Evolutionary conservation across 1,139 yeast species (phyloP).

Genomic region (Komagataea norvegica): DNA sequence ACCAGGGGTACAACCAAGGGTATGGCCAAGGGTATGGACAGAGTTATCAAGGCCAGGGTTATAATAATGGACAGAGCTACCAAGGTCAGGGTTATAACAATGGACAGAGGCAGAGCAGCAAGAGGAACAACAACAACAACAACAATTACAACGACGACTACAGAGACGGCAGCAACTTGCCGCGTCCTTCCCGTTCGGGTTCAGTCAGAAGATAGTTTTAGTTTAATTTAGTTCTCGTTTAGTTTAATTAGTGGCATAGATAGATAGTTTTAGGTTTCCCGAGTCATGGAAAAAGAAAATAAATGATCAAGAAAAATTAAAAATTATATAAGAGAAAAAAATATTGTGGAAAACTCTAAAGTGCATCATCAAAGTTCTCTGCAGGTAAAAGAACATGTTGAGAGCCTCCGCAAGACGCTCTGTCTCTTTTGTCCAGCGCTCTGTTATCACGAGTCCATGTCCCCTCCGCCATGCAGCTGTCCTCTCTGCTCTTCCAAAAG

Average conservation of each 20-base stretch:
- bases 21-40: too few relatives aligned
- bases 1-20: too few relatives aligned
- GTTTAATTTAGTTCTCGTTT: background rate
- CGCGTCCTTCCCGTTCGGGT: slow-evolving; percentile 8
- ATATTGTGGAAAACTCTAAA: background rate
- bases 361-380: background rate
- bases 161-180: background rate
- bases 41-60: too few relatives aligned
- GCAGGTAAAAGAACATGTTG: slow-evolving; percentile 1
- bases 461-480: background rate
- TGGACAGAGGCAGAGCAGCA: slow-evolving; percentile 7
- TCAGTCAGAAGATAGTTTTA: background rate
- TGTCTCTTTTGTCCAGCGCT: background rate
- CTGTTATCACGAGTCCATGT: background rate
- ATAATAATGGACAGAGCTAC: slow-evolving; percentile 6
- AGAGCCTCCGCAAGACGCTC: slow-evolving; percentile 4
- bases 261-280: background rate
- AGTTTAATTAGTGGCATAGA: background rate
- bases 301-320: background rate
- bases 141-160: background rate
- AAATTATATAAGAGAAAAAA: background rate
- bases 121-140: slow-evolving; percentile 1
- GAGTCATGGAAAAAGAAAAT: slow-evolving; percentile 1
- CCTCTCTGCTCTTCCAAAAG: too few relatives aligned
- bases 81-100: too few relatives aligned